Conservation (phyloP, 2,329 filamentous ascomycete genomes). For the Aspergillus sp. region DNA sequence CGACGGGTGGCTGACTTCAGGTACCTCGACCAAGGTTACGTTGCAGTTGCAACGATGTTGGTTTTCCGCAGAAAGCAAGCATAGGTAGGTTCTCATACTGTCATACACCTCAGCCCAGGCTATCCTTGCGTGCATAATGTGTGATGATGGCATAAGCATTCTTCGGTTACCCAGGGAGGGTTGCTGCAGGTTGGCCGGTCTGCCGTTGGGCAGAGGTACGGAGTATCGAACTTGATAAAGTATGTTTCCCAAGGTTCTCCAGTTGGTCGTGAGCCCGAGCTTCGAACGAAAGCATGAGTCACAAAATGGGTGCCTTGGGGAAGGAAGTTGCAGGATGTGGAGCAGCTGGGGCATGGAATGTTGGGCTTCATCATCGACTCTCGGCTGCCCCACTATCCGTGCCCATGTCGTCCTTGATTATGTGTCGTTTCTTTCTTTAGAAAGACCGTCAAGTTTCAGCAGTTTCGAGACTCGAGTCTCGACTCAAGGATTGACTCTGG, state of each 20-base stretch:
- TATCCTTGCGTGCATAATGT: not conserved
- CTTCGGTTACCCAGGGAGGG: not conserved
- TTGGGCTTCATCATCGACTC: constrained; percentile 13
- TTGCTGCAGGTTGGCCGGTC: not conserved
- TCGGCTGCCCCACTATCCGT: constrained; percentile 5
- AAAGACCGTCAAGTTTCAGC: not conserved
- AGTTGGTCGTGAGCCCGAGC: not conserved
- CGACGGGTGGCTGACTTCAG: not conserved
- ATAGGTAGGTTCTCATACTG: not conserved
- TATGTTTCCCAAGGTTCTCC: not conserved
- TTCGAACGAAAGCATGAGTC: not conserved
- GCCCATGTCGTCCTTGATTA: constrained; percentile 7
- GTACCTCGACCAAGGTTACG: not conserved
- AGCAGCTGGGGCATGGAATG: not conserved
- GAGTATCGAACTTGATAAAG: not conserved
- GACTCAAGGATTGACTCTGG: not conserved
- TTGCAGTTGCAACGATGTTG: not conserved
- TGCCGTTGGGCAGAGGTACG: not conserved
- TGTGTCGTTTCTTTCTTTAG: constrained; percentile 14
- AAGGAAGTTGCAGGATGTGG: not conserved
- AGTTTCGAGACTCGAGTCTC: not conserved
- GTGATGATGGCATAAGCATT: not conserved
- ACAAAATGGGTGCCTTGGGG: not conserved
- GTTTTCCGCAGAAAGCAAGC: not conserved
- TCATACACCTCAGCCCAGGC: not conserved